Percentiles rank a stretch among this genome's conserved stretches.
phyloP scores from a whole-genome alignment of 768 basidiomycete genomes.

The Panus rudis region DNA sequence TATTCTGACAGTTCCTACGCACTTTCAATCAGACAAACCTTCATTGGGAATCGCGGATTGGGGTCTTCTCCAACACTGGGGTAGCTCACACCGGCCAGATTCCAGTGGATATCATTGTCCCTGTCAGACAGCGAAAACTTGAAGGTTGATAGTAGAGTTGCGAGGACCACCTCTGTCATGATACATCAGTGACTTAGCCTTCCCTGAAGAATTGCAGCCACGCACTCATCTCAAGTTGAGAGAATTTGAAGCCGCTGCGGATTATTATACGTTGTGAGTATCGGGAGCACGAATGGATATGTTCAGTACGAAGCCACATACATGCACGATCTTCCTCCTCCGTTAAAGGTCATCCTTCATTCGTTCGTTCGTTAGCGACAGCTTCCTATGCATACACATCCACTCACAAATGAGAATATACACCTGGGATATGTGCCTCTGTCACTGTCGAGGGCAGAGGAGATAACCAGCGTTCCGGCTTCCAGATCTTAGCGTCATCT shows the following conservation, averaged over 20 bases:
- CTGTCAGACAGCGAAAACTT: slow-evolving; percentile 8
- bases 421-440: slow-evolving; percentile 6
- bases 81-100: slow-evolving; percentile 10
- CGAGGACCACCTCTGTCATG: slow-evolving; percentile 14
- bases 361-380: background rate
- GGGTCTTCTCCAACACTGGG: slow-evolving; percentile 9
- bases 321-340: slow-evolving; percentile 11
- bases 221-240: slow-evolving; percentile 7
- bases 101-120: slow-evolving; percentile 14
- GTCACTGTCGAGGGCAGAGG: slow-evolving; percentile 7
- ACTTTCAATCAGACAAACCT: too few species aligned
- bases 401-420: slow-evolving; percentile 4
- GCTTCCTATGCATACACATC: background rate
- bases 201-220: background rate
- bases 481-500: slow-evolving; percentile 43
- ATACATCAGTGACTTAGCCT: background rate
- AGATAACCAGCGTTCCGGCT: slow-evolving; percentile 54
- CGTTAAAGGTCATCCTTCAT: slow-evolving; percentile 12
- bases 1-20: too few species aligned
- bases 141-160: slow-evolving; percentile 12
- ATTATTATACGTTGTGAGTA: too few species aligned
- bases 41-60: slow-evolving; percentile 21
- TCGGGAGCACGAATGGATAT: too few species aligned
- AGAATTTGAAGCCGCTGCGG: slow-evolving; percentile 7
- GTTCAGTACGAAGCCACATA: too few species aligned